Evolutionary conservation across 257 asterid species (phyloP).

Genomic region (Jacaranda mimosifolia): DNA sequence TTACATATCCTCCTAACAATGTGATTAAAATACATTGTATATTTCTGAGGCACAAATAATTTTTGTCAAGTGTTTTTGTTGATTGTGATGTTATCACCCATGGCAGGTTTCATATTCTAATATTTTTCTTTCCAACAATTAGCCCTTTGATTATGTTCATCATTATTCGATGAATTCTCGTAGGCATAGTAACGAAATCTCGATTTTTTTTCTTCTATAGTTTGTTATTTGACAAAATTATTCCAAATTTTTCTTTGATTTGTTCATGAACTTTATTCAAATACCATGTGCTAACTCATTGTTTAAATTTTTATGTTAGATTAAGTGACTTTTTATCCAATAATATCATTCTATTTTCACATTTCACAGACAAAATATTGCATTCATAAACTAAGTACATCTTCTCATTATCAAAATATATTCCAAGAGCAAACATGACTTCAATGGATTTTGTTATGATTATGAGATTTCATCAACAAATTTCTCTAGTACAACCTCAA

Average conservation of each 20-base stretch:
- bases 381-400: neutral
- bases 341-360: neutral
- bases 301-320: neutral
- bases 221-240: neutral
- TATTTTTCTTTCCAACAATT: neutral
- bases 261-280: neutral
- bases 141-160: neutral
- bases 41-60: neutral
- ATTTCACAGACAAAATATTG: neutral
- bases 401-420: neutral
- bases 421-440: neutral
- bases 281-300: neutral
- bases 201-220: neutral
- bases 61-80: neutral
- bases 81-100: neutral
- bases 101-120: neutral
- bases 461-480: neutral
- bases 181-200: neutral
- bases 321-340: neutral
- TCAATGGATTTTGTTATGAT: no score
- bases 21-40: neutral
- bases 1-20: neutral
- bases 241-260: neutral
- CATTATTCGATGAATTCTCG: neutral
- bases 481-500: neutral